Conservation (phyloP, 2,329 filamentous ascomycete genomes). For the Apiospora malaysiana region DNA sequence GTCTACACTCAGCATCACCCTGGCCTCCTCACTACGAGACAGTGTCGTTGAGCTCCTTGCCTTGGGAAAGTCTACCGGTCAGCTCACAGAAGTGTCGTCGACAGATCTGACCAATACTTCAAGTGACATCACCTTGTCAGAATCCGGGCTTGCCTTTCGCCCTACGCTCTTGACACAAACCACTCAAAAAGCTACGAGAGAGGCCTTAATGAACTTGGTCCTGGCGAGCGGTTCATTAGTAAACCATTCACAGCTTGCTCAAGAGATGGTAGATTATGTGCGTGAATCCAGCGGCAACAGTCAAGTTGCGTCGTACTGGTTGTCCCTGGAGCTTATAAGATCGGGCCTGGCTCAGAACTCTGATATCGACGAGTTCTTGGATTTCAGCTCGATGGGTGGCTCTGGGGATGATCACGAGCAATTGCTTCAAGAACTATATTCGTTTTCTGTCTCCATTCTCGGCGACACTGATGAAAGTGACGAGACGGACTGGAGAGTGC, state of each 20-base stretch:
- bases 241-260: constrained; percentile 65
- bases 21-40: constrained; percentile 75
- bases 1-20: constrained; percentile 67
- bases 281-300: constrained; percentile 62
- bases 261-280: constrained; percentile 68
- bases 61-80: constrained; percentile 38
- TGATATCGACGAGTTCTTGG: constrained; percentile 71
- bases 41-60: constrained; percentile 62
- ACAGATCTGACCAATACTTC: constrained; percentile 37
- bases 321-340: constrained; percentile 75
- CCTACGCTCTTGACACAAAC: constrained; percentile 68
- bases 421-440: constrained; percentile 70
- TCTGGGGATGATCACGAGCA: constrained; percentile 50
- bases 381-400: constrained; percentile 51
- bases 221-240: constrained; percentile 61
- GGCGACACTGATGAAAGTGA: constrained; percentile 57
- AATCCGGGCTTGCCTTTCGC: constrained; percentile 51
- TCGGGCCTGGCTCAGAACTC: constrained; percentile 56
- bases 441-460: constrained; percentile 69
- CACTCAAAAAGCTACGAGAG: constrained; percentile 68
- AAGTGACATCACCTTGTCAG: constrained; percentile 35
- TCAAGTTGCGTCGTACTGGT: constrained; percentile 78
- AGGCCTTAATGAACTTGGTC: constrained; percentile 64
- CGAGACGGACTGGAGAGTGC: constrained; percentile 70
- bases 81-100: constrained; percentile 41